A percentile compares a stretch with the other conserved stretches of the same genome.
Conservation (phyloP, 169 alveolate genomes). For the Plasmodium malariae region DNA sequence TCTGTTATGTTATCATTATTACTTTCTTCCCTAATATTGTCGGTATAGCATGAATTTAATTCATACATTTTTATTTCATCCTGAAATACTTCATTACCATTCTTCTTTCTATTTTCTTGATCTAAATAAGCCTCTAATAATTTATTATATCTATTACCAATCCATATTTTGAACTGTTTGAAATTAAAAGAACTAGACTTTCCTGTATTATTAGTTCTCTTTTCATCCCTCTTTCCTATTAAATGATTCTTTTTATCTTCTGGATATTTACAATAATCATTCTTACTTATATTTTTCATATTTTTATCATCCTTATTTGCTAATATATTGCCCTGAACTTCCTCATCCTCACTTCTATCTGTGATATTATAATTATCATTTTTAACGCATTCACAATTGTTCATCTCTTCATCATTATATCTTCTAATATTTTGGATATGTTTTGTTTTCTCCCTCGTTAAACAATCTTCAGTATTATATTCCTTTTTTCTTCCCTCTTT, state of each 20-base stretch:
- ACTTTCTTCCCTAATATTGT: conserved; percentile 5
- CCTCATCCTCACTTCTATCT: not conserved
- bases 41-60: conserved; percentile 1
- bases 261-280: not conserved
- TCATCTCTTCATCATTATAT: not conserved
- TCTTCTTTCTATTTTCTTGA: conserved; percentile 44
- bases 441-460: not conserved
- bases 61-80: conserved; percentile 53
- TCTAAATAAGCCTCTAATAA: conserved; percentile 26
- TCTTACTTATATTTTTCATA: not conserved
- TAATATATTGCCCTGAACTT: not conserved
- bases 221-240: not conserved
- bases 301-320: conserved; percentile 18
- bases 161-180: conserved; percentile 28
- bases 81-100: conserved; percentile 45
- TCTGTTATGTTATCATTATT: not conserved
- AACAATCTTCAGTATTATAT: not conserved
- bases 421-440: conserved; percentile 2
- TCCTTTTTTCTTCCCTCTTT: conserved; percentile 1
- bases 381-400: not conserved
- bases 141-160: conserved; percentile 35
- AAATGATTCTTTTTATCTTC: conserved; percentile 3
- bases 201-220: not conserved
- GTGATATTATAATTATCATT: not conserved
- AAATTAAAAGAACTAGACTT: not conserved